Evolutionary conservation across 768 basidiomycete genomes (phyloP), one percentile per base, ranked within the genome.

Genomic region (Leccinum olivaceopallidum): DNA sequence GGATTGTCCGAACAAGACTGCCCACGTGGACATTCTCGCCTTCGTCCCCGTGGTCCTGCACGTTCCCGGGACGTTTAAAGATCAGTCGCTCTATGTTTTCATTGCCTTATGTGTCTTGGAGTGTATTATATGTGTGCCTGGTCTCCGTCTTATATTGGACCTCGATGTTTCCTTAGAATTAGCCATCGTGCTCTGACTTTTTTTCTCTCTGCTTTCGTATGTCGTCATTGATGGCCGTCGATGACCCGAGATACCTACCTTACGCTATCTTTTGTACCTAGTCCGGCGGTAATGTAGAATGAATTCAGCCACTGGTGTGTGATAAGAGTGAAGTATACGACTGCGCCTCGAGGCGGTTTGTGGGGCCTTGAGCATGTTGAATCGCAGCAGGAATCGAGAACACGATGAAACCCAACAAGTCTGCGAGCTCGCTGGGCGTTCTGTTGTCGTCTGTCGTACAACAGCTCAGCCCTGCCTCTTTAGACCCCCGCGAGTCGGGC

Each of bases 381-480:
- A 34, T 26, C 32, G 14, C 59, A 39, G n/a, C 32, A 39, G 60
- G 6, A 13, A 16, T 24, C 14, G 22, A 60, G 53, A 32, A 12
- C 39, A 2, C 32, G 20, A 61, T 52, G 53, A 44, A 9, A 20
- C 54, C 44, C 20, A 47, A 13, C 37, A 64, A 54, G 34, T 34
- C 57, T 36, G 55, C 49, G 6, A 37, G 12, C 44, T 22, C 48
- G 24, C 22, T 49, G 24, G n/a, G 47, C 28, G 39, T 44, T 32
- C 55, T 71, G 55, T 57, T 65, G 59, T 65, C 69, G 50, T 58
- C 63, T 61, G 60, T 69, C 59, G 66, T 66, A 56, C 68, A 70
- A 26, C 66, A 68, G 51, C 60, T 71, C 5, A 18, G 39, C 61
- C 10, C 32, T 47, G 44, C 12, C 42, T 42, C 42, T n/a, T 9